These are phyloP conservation scores for Bombardia bombarda DNA, from an alignment of 495 filamentous ascomycete species.

Conservation along the genomic window DNA sequence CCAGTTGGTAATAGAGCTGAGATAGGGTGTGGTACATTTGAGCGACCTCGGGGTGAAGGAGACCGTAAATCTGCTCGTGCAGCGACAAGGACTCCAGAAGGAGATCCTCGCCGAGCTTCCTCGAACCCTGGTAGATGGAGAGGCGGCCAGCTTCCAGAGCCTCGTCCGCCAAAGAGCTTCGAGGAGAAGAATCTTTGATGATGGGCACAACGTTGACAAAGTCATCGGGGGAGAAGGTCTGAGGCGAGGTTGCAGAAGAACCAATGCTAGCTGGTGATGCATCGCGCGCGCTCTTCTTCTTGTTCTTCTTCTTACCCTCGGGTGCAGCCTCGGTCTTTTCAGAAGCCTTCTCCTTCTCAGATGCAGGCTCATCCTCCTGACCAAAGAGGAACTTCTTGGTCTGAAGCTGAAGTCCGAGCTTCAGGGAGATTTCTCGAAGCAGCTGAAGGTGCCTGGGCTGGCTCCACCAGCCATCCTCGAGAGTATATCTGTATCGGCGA, in stretches of 20 bases:
- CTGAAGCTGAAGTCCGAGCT: slow-evolving; percentile 83
- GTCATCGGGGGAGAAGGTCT: slow-evolving; percentile 75
- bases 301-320: slow-evolving; percentile 49
- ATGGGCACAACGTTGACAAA: slow-evolving; percentile 86
- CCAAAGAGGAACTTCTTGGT: slow-evolving; percentile 74
- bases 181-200: slow-evolving; percentile 85
- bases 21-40: slow-evolving; percentile 91
- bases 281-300: slow-evolving; percentile 62
- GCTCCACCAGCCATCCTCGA: slow-evolving; percentile 57
- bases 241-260: slow-evolving; percentile 36
- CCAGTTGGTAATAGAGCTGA: slow-evolving; percentile 89
- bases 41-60: slow-evolving; percentile 93
- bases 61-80: slow-evolving; percentile 98
- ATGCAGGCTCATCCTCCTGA: slow-evolving; percentile 12
- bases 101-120: slow-evolving; percentile 92
- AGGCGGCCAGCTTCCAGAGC: slow-evolving; percentile 92
- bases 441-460: slow-evolving; percentile 69
- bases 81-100: slow-evolving; percentile 90
- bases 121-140: slow-evolving; percentile 87
- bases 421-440: slow-evolving; percentile 81
- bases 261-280: slow-evolving; percentile 44
- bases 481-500: slow-evolving; percentile 66
- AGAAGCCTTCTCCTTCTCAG: slow-evolving; percentile 18
- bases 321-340: slow-evolving; percentile 16
- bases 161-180: slow-evolving; percentile 87